phyloP scores from a whole-genome alignment of 1,139 yeast species.

The Blastobotrys elegans region DNA sequence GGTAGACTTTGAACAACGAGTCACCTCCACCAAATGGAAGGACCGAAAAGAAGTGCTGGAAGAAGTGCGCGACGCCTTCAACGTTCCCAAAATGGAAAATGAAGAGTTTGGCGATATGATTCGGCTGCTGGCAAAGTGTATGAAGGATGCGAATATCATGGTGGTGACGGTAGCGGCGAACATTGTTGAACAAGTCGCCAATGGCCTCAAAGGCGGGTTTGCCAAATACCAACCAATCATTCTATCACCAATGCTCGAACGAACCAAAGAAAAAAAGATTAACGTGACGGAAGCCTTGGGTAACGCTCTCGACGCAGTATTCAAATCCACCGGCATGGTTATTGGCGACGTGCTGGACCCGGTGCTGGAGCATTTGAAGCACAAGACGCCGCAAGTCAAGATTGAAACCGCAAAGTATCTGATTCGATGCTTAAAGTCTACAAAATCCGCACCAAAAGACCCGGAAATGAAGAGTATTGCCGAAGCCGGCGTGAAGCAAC shows the following conservation, averaged over 20 bases:
- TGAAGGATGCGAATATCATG: conserved; percentile 87
- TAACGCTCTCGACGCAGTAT: conserved; percentile 62
- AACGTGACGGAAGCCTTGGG: conserved; percentile 67
- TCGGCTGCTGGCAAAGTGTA: conserved; percentile 59
- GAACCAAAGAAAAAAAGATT: conserved; percentile 84
- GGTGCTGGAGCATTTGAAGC: conserved; percentile 53
- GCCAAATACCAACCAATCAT: conserved; percentile 51
- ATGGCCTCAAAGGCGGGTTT: conserved; percentile 58
- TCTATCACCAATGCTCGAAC: conserved; percentile 63
- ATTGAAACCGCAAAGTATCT: conserved; percentile 63
- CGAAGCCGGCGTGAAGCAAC: conserved; percentile 52
- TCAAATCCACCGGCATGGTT: conserved; percentile 29
- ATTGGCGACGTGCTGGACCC: conserved; percentile 60
- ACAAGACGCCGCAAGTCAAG: conserved; percentile 81
- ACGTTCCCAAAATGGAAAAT: conserved; percentile 45
- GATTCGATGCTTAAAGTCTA: conserved; percentile 55
- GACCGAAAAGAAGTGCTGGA: conserved; percentile 86
- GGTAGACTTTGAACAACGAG: conserved; percentile 47
- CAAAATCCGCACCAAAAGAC: conserved; percentile 46
- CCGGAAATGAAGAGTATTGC: conserved; percentile 55
- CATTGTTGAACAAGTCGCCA: conserved; percentile 57
- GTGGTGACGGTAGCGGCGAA: conserved; percentile 80
- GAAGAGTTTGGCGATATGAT: conserved; percentile 67
- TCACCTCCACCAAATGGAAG: conserved; percentile 76
- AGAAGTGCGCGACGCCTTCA: conserved; percentile 51